A percentile compares a stretch with the other conserved stretches of the same genome.
These are phyloP conservation scores for Yamadazyma kanchanaburiensis DNA, from an alignment of 1,139 yeast genomes.

Conservation along the genomic window DNA sequence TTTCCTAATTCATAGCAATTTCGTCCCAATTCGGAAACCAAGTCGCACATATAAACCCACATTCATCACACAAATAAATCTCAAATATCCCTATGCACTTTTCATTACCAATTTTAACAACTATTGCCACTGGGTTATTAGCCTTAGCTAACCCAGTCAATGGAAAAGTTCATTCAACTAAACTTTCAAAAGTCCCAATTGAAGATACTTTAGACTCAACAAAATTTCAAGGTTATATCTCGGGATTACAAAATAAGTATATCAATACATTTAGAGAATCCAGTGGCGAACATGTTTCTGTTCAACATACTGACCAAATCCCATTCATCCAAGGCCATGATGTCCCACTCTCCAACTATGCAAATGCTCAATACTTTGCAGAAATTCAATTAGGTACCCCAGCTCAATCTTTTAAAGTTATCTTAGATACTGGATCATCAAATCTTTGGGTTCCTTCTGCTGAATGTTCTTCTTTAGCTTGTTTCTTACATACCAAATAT, in stretches of 20 bases:
- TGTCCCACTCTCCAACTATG: constrained; percentile 84
- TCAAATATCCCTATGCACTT: constrained; percentile 11
- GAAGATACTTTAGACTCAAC: constrained; percentile 61
- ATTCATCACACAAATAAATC: too few species aligned
- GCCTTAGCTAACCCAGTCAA: constrained; percentile 40
- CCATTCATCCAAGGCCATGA: constrained; percentile 53
- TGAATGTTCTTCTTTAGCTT: constrained; percentile 90
- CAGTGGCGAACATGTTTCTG: constrained; percentile 20
- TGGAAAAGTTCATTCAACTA: constrained; percentile 62
- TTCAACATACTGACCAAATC: constrained; percentile 24
- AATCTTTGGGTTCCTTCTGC: constrained; percentile 94
- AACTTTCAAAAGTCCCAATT: constrained; percentile 60
- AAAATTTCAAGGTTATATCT: constrained; percentile 60
- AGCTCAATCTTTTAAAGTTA: constrained; percentile 84
- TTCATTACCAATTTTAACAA: constrained; percentile 16
- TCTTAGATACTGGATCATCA: constrained; percentile 93
- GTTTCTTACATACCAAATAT: constrained; percentile 88
- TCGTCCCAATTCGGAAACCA: too few species aligned
- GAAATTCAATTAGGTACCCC: constrained; percentile 92
- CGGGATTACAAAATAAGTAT: constrained; percentile 73
- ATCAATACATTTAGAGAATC: constrained; percentile 49
- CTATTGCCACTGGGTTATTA: constrained; percentile 54
- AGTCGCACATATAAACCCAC: too few species aligned
- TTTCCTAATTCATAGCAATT: too few species aligned
- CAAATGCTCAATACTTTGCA: constrained; percentile 93